Percentiles rank a stretch among this genome's conserved stretches.
phyloP scores from a whole-genome alignment of 1,284 basidiomycete genomes.

The Rhizoctonia solani region DNA sequence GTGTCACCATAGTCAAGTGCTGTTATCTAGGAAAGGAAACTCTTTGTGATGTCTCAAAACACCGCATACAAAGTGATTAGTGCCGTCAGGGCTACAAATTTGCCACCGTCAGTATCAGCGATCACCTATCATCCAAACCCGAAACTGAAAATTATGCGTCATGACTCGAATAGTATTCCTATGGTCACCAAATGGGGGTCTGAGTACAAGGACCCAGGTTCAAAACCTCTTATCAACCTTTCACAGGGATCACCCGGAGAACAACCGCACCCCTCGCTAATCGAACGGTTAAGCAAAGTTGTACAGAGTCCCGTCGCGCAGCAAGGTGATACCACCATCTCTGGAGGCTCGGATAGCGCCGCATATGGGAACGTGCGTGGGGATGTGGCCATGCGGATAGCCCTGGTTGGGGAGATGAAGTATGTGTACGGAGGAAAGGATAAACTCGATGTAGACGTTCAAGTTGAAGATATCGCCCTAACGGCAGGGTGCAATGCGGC shows the following conservation, averaged over 20 bases:
- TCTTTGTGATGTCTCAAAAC: neutral
- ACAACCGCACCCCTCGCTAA: conserved; percentile 61
- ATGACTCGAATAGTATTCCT: conserved; percentile 58
- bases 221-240: conserved; percentile 66
- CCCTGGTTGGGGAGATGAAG: conserved; percentile 69
- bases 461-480: conserved; percentile 59
- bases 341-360: conserved; percentile 49
- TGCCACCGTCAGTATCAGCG: conserved; percentile 4
- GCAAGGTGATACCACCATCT: conserved; percentile 45
- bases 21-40: neutral
- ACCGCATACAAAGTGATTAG: neutral
- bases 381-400: conserved; percentile 59
- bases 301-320: neutral
- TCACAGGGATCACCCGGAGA: conserved; percentile 76
- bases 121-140: neutral
- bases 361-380: conserved; percentile 74
- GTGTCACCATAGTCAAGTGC: no score
- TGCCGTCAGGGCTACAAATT: neutral
- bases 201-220: conserved; percentile 50
- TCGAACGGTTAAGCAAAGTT: conserved; percentile 53
- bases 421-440: conserved; percentile 55
- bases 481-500: conserved; percentile 74
- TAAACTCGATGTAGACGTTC: conserved; percentile 51
- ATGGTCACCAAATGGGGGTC: conserved; percentile 68
- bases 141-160: neutral